phyloP scores from a whole-genome alignment of 768 basidiomycete species.

The Amanita rubescens region DNA sequence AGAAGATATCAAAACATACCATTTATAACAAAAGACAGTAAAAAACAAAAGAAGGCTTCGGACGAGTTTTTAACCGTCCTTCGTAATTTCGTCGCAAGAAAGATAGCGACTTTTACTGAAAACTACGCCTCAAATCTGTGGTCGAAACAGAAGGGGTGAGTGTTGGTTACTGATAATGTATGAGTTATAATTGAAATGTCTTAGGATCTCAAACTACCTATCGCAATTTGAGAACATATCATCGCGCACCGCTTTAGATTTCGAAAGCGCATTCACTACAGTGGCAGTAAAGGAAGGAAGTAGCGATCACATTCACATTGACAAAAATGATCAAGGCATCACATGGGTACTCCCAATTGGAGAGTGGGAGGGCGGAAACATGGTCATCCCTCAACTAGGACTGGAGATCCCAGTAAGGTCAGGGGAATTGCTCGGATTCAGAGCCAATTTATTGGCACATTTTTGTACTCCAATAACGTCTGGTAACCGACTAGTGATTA shows the following conservation, averaged over 20 bases:
- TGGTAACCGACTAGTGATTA: conserved; percentile 9
- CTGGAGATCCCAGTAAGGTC: conserved; percentile 14
- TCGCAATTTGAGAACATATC: background rate
- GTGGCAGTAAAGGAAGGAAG: conserved; percentile 21
- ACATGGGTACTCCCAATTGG: conserved; percentile 16
- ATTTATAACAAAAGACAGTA: background rate
- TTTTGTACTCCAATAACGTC: conserved; percentile 10
- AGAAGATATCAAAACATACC: background rate
- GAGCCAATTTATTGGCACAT: conserved; percentile 13
- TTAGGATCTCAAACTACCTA: background rate
- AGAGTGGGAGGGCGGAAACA: conserved; percentile 15
- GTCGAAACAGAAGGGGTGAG: background rate
- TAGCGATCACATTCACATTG: conserved; percentile 19
- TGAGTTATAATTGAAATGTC: background rate
- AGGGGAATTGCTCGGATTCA: conserved; percentile 16
- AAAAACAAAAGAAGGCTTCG: background rate
- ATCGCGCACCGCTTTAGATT: conserved; percentile 11
- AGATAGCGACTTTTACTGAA: background rate
- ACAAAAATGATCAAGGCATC: conserved; percentile 17
- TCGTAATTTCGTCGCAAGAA: background rate
- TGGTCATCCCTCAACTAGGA: conserved; percentile 16
- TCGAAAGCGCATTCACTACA: conserved; percentile 17
- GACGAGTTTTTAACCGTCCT: background rate
- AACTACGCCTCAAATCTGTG: background rate
- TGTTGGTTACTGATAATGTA: background rate